Evolutionary conservation across 768 basidiomycete genomes (phyloP).

Genomic region (Lactifluus subvellereus): DNA sequence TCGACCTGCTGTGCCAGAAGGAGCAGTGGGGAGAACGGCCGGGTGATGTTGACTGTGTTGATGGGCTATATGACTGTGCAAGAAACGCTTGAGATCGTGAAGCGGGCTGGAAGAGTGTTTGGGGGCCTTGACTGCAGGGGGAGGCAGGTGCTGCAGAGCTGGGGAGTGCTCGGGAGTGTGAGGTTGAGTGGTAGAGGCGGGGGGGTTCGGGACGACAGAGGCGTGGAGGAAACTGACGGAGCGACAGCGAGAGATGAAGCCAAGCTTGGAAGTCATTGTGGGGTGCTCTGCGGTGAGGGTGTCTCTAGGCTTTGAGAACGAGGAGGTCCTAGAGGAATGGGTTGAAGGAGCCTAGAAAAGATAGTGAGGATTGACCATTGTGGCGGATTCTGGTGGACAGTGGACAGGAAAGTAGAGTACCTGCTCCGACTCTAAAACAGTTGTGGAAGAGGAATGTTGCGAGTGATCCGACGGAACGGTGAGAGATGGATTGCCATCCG

Average conservation of each 20-base stretch:
- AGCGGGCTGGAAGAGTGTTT: constrained; percentile 63
- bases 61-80: constrained; percentile 85
- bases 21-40: constrained; percentile 26
- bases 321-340: constrained; percentile 5
- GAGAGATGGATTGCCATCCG: neutral
- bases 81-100: constrained; percentile 90
- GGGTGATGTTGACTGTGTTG: constrained; percentile 32
- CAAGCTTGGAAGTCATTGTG: constrained; percentile 27
- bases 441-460: constrained; percentile 13
- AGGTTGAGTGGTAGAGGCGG: constrained; percentile 17
- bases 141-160: constrained; percentile 13
- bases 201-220: constrained; percentile 23
- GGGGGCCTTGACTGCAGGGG: constrained; percentile 22
- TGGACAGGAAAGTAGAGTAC: neutral
- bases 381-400: constrained; percentile 7
- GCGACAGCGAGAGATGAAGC: constrained; percentile 21
- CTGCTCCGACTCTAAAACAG: constrained; percentile 12
- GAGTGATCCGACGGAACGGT: neutral
- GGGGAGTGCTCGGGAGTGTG: constrained; percentile 18
- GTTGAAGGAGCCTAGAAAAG: constrained; percentile 15
- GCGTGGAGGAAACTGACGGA: constrained; percentile 26
- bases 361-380: constrained; percentile 19
- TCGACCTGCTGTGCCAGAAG: constrained; percentile 27
- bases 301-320: constrained; percentile 11
- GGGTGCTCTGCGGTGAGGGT: constrained; percentile 27